phyloP scores from a whole-genome alignment of 2,329 filamentous ascomycete genomes.

The Cercospora sp. region DNA sequence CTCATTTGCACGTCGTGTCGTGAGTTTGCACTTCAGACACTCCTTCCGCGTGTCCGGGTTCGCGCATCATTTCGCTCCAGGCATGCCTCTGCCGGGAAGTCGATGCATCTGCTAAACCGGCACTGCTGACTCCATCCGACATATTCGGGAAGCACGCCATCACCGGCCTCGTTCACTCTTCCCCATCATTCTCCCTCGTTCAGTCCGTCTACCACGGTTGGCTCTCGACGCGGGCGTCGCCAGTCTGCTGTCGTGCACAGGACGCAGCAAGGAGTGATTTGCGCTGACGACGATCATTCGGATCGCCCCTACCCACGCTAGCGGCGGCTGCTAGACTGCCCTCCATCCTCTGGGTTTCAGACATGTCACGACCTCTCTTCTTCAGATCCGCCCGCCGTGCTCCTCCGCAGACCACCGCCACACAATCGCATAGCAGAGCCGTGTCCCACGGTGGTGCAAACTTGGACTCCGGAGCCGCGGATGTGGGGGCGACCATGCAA shows the following conservation, averaged over 20 bases:
- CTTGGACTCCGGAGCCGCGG: constrained; percentile 2
- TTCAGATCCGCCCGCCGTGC: constrained; percentile 24
- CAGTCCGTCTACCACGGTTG: background rate
- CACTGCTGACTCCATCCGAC: background rate
- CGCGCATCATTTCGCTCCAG: background rate
- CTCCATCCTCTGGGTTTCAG: constrained; percentile 7
- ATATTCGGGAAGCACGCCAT: background rate
- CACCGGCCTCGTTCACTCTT: background rate
- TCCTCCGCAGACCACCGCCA: constrained; percentile 10
- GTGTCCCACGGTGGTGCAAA: constrained; percentile 14
- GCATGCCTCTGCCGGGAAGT: background rate
- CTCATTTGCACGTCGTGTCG: background rate
- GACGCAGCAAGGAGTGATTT: background rate
- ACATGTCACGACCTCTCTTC: constrained; percentile 28
- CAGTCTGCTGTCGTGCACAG: background rate
- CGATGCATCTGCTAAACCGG: background rate
- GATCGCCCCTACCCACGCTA: constrained; percentile 3
- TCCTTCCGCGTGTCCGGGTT: background rate
- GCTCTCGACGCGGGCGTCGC: background rate
- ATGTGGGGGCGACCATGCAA: constrained; percentile 11
- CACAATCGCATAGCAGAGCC: constrained; percentile 19
- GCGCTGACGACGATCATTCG: background rate
- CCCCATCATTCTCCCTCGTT: background rate
- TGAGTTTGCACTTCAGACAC: background rate
- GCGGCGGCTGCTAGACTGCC: background rate